phyloP scores from a whole-genome alignment of 1,139 yeast species.

The Suhomyces bolitotheri region DNA sequence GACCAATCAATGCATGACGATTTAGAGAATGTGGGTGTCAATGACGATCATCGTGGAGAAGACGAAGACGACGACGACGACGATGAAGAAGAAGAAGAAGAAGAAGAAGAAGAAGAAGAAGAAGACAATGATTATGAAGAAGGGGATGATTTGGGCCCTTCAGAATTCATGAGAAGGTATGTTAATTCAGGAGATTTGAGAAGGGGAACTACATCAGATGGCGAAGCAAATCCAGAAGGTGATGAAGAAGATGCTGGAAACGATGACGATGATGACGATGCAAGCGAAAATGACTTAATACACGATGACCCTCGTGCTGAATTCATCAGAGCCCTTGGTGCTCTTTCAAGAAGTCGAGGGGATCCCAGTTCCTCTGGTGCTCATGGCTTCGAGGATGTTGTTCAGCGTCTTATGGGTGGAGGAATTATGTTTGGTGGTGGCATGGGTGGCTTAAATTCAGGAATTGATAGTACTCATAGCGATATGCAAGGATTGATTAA shows the following conservation, averaged over 20 bases:
- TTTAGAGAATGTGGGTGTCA: slow-evolving; percentile 7
- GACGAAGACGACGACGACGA: slow-evolving; percentile 22
- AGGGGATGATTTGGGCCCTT: slow-evolving; percentile 24
- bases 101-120: slow-evolving; percentile 18
- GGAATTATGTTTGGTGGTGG: slow-evolving; percentile 34
- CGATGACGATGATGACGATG: slow-evolving; percentile 21
- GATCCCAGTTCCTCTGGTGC: slow-evolving; percentile 3
- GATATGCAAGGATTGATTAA: slow-evolving; percentile 44
- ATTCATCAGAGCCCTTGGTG: slow-evolving; percentile 31
- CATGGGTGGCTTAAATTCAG: slow-evolving; percentile 21
- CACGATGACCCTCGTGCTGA: slow-evolving; percentile 30
- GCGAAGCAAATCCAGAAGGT: slow-evolving; percentile 20
- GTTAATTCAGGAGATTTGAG: slow-evolving; percentile 22
- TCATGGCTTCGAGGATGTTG: slow-evolving; percentile 36
- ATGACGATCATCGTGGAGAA: slow-evolving; percentile 12
- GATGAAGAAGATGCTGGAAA: slow-evolving; percentile 18
- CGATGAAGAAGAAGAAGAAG: slow-evolving; percentile 18
- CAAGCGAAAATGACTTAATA: slow-evolving; percentile 18
- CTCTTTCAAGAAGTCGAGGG: slow-evolving; percentile 15
- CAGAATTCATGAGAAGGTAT: slow-evolving; percentile 27
- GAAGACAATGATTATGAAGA: slow-evolving; percentile 22
- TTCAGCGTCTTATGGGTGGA: slow-evolving; percentile 40
- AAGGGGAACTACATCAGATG: slow-evolving; percentile 19
- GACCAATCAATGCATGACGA: slow-evolving; percentile 14
- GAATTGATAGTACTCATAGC: slow-evolving; percentile 12